phyloP scores from a whole-genome alignment of 495 filamentous ascomycete species.

The Emericellopsis terricola region DNA sequence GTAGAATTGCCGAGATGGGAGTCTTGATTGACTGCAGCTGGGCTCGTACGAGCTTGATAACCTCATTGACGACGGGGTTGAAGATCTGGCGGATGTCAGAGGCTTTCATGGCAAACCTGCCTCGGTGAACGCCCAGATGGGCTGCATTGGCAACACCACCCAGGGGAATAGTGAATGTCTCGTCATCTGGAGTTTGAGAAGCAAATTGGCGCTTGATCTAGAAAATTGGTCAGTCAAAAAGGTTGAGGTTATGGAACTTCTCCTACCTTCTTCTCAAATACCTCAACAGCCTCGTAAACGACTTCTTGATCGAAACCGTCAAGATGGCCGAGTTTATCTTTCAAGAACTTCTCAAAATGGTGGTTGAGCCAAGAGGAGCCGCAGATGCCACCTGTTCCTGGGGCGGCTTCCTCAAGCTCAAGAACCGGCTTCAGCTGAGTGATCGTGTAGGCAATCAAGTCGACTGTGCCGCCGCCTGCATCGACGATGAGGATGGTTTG shows the following conservation, averaged over 20 bases:
- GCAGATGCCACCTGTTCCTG: constrained; percentile 34
- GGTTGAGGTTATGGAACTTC: too few species aligned
- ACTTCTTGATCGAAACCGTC: constrained; percentile 18
- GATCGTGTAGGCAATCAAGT: constrained; percentile 37
- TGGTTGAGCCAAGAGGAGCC: constrained; percentile 38
- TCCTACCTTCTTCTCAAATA: constrained; percentile 18
- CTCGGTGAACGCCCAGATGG: constrained; percentile 11
- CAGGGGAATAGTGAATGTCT: constrained; percentile 16
- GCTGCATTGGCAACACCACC: constrained; percentile 12
- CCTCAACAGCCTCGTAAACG: constrained; percentile 16
- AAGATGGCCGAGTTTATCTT: constrained; percentile 11
- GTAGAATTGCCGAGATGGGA: constrained; percentile 36
- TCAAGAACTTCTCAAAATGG: constrained; percentile 26
- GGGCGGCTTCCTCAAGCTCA: constrained; percentile 26
- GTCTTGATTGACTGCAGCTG: constrained; percentile 31
- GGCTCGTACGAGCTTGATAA: constrained; percentile 38
- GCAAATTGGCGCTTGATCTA: constrained; percentile 16
- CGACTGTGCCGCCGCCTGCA: constrained; percentile 41
- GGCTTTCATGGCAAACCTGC: constrained; percentile 12
- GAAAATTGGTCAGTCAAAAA: too few species aligned
- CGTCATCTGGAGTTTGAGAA: constrained; percentile 7
- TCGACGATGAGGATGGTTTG: constrained; percentile 40
- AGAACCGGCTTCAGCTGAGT: constrained; percentile 26
- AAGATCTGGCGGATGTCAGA: constrained; percentile 32
- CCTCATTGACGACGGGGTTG: constrained; percentile 36